phyloP scores from a whole-genome alignment of 2,329 filamentous ascomycete genomes.

The Fusarium udum region DNA sequence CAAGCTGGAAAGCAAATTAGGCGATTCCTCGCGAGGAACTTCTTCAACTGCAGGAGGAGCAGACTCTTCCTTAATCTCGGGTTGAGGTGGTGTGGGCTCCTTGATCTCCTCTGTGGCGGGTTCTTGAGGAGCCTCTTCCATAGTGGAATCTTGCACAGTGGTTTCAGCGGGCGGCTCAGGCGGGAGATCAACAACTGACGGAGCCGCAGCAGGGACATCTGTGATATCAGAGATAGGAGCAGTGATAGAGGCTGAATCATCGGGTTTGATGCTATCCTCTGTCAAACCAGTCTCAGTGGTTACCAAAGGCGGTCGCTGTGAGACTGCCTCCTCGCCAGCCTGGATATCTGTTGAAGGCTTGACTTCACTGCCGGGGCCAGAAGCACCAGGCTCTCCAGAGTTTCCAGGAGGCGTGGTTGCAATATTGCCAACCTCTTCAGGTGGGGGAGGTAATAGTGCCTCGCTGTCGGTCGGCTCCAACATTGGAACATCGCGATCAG shows the following conservation, averaged over 20 bases:
- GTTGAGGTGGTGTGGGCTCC: slow-evolving; percentile 31
- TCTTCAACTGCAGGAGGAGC: slow-evolving; percentile 48
- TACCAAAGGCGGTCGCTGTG: slow-evolving; percentile 38
- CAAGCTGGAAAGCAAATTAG: slow-evolving; percentile 57
- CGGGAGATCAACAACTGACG: slow-evolving; percentile 23
- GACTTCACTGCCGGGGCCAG: slow-evolving; percentile 38
- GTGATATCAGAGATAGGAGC: slow-evolving; percentile 44
- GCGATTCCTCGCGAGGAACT: slow-evolving; percentile 11
- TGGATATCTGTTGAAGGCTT: slow-evolving; percentile 42
- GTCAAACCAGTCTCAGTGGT: slow-evolving; percentile 49
- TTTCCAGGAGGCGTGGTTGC: slow-evolving; percentile 45
- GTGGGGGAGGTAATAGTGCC: slow-evolving; percentile 49
- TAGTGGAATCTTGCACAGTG: slow-evolving; percentile 6
- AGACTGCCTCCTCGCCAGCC: slow-evolving; percentile 28
- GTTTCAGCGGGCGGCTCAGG: slow-evolving; percentile 31
- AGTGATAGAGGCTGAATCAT: slow-evolving; percentile 50
- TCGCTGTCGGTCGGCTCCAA: slow-evolving; percentile 30
- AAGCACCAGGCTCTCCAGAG: slow-evolving; percentile 40
- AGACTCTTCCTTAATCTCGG: slow-evolving; percentile 29
- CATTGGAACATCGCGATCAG: slow-evolving; percentile 43
- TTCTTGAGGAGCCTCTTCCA: not conserved
- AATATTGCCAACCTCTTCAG: slow-evolving; percentile 54
- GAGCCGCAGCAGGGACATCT: slow-evolving; percentile 43
- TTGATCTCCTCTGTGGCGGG: slow-evolving; percentile 27
- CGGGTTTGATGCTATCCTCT: slow-evolving; percentile 51